Evolutionary conservation across 129 eudicot species (phyloP), one percentile per base, ranked within the genome.

Genomic region (Arctium minus): DNA sequence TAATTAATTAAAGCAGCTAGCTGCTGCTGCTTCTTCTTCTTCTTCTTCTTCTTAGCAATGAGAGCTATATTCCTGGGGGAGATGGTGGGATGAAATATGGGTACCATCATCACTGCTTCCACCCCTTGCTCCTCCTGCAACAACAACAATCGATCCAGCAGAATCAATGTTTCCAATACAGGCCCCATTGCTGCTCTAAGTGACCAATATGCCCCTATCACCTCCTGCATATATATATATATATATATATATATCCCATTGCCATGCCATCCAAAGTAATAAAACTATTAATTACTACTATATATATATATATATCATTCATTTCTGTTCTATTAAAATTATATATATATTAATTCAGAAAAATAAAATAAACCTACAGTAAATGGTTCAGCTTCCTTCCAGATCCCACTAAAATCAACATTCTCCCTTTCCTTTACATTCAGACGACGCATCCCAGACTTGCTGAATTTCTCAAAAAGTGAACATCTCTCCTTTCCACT

Each of bases 171-270:
- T 84, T 96, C 99, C 86, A 96, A 60, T 31, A 91, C 86, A 11
- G 99, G 97, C 71, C 99, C 98, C 53, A 91, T 72, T 78, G 94
- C 89, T 77, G 97, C 97, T 39, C 97, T 83, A 35, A 96, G 82
- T 10, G 95, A 87, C 99, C 99, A 96, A 84, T 91, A 96, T 81
- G 94, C 92, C 64, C 99, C 99, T 70, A 93, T 83, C 77, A 93
- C 67, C 76, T 86, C 97, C 97, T 91, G 90, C 90, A 75, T 22
- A 70, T 71, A 69, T 46, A 46, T 1, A 39, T 8, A 1, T 8
- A 42, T 39, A 39, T 39, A 40, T 40, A 39, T 39, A 62, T 10
- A 10, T 4, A 10, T 15, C 4, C n/a, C 17, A 15, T 56, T n/a
- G 17, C 5, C 5, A 60, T 50, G 5, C n/a, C n/a, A 44, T 1